Evolutionary conservation across 2,329 filamentous ascomycete species (phyloP), one percentile per base, ranked within the genome.

Genomic region (Scytalidium sp.): DNA sequence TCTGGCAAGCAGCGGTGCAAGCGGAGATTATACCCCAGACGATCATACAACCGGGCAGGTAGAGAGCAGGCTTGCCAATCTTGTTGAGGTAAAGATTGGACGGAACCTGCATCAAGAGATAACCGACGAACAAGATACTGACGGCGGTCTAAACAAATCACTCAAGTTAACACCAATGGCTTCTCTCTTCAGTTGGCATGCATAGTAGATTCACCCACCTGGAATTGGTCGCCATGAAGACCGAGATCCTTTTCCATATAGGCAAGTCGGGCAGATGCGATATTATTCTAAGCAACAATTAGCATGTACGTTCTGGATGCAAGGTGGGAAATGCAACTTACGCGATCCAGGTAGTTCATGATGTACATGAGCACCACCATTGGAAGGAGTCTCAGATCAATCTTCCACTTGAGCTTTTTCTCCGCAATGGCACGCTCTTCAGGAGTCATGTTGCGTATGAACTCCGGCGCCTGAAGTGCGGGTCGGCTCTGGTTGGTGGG

Each of bases 301-400:
- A 36, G 13, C 19, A 41, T 11, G 58, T 59, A 22, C 58, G 57
- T 27, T 43, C 21, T 41, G 8, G 20, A 20, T 7, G 9, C 40
- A 15, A 10, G 13, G 21, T 3, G 57, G 11, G 41, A 56, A 48
- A 47, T 36, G 17, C 17, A 7, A 64, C 65, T 60, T 60, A 61
- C 59, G 41, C 64, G 54, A 56, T 84, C 80, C 11, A 87, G 67
- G 61, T 85, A 87, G 59, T 87, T 87, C 70, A 87, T 71, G 56
- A 87, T 83, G 57, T 87, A 88, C 75, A 88, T 87, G 43, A 88
- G 58, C 46, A 88, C 79, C 40, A 88, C 72, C 68, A 84, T 83
- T 0, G 85, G 85, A 58, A 90, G 70, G 23, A 89, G 64, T 46
- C 84, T 71, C 8, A 78, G 57, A 62, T 90, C 86, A 47, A 89